Conservation (phyloP, 2,329 filamentous ascomycete species). For the Colletotrichum sp. region DNA sequence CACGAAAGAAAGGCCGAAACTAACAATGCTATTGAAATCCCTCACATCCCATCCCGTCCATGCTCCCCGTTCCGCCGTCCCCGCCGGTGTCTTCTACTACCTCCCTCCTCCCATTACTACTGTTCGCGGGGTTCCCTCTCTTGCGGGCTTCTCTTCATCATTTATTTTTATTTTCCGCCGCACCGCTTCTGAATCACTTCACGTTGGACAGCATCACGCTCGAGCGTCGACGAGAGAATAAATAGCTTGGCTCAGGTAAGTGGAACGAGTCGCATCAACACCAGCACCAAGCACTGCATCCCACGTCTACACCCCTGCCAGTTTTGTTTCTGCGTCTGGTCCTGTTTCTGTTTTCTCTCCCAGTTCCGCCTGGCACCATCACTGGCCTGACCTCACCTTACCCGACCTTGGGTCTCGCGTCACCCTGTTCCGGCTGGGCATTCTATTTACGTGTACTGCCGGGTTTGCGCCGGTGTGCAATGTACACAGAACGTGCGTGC, state of each 20-base stretch:
- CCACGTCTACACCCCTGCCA: background rate
- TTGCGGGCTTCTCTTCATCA: background rate
- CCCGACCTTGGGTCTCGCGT: background rate
- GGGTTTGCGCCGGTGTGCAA: background rate
- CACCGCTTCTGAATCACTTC: background rate
- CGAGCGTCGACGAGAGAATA: background rate
- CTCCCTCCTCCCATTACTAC: background rate
- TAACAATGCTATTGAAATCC: conserved; percentile 5
- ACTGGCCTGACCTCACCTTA: background rate
- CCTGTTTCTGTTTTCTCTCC: background rate
- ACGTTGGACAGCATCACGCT: background rate
- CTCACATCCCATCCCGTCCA: background rate
- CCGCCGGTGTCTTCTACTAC: background rate
- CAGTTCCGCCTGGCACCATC: background rate
- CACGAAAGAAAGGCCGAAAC: background rate
- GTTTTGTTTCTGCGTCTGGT: conserved; percentile 8
- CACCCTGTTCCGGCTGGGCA: background rate
- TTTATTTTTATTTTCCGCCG: background rate
- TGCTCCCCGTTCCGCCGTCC: background rate
- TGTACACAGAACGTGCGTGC: background rate
- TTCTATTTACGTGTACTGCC: conserved; percentile 9
- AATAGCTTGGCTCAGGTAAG: conserved; percentile 2
- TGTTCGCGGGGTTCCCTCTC: background rate
- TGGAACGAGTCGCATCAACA: background rate
- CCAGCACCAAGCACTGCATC: background rate